phyloP scores from a whole-genome alignment of 129 eudicot species.

The Heracleum sosnowskyi region DNA sequence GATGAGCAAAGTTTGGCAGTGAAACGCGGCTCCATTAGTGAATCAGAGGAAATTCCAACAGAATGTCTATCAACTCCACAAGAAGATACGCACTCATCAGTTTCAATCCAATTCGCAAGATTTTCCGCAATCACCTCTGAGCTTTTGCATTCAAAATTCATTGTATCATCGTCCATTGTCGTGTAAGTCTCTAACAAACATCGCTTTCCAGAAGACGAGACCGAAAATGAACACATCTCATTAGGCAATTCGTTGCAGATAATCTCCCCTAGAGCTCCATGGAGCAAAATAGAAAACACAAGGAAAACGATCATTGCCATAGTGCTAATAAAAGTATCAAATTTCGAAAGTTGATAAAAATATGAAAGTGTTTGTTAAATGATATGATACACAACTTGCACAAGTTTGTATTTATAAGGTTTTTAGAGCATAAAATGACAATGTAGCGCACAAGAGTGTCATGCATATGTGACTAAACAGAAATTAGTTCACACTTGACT shows the following conservation, averaged over 20 bases:
- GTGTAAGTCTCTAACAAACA: constrained; percentile 28
- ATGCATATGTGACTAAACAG: background rate
- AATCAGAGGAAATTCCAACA: constrained; percentile 58
- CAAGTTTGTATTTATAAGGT: constrained; percentile 1
- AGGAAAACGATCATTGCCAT: constrained; percentile 19
- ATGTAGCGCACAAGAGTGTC: background rate
- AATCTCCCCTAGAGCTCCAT: constrained; percentile 40
- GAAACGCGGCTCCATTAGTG: constrained; percentile 37
- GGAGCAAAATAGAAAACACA: constrained; percentile 23
- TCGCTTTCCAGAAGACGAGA: constrained; percentile 36
- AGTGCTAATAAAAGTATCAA: background rate
- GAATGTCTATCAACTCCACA: constrained; percentile 52
- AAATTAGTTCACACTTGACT: background rate
- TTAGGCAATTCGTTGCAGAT: constrained; percentile 33
- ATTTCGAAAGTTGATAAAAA: background rate
- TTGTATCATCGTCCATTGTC: background rate
- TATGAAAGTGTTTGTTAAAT: background rate
- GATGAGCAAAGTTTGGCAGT: constrained; percentile 20
- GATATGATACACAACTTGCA: background rate
- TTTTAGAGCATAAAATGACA: background rate
- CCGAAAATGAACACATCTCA: constrained; percentile 28
- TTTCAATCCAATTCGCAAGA: constrained; percentile 31
- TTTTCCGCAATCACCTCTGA: constrained; percentile 27
- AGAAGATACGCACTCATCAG: constrained; percentile 35
- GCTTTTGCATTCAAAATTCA: constrained; percentile 28